Evolutionary conservation across 768 basidiomycete genomes (phyloP).

Genomic region (Boletus rubroflammeus): DNA sequence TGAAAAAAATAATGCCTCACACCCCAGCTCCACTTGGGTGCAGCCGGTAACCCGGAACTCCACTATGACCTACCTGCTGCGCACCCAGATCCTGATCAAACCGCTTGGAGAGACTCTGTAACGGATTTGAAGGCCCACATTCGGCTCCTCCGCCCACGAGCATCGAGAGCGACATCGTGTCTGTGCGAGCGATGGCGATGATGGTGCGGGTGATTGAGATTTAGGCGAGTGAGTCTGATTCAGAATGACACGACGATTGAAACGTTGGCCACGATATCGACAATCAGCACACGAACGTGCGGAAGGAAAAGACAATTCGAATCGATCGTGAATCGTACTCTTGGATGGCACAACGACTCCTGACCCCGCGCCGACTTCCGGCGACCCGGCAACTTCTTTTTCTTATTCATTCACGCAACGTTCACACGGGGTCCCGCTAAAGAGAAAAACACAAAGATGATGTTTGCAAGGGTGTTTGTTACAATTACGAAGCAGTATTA

Average conservation of each 20-base stretch:
- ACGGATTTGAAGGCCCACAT: conserved; percentile 82
- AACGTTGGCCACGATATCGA: background rate
- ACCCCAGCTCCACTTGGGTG: background rate
- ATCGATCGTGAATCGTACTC: background rate
- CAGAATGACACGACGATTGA: background rate
- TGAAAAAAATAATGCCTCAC: background rate
- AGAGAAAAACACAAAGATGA: background rate
- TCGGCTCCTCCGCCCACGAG: conserved; percentile 64
- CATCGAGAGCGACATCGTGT: conserved; percentile 72
- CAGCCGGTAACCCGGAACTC: conserved; percentile 7
- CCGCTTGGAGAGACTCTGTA: conserved; percentile 75
- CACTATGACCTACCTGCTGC: conserved; percentile 56
- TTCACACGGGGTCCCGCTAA: background rate
- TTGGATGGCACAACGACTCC: too few relatives aligned
- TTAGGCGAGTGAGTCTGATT: background rate
- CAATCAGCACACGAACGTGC: background rate
- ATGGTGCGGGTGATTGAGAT: background rate
- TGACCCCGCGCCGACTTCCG: background rate
- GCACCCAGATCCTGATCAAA: conserved; percentile 76
- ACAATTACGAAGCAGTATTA: conserved; percentile 28
- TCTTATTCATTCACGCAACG: too few relatives aligned
- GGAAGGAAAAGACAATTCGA: background rate
- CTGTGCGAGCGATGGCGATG: background rate
- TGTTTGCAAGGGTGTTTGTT: conserved; percentile 4
- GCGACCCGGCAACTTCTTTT: background rate